Conservation (phyloP, 2,329 filamentous ascomycete genomes). For the Stachybotrys elegans region DNA sequence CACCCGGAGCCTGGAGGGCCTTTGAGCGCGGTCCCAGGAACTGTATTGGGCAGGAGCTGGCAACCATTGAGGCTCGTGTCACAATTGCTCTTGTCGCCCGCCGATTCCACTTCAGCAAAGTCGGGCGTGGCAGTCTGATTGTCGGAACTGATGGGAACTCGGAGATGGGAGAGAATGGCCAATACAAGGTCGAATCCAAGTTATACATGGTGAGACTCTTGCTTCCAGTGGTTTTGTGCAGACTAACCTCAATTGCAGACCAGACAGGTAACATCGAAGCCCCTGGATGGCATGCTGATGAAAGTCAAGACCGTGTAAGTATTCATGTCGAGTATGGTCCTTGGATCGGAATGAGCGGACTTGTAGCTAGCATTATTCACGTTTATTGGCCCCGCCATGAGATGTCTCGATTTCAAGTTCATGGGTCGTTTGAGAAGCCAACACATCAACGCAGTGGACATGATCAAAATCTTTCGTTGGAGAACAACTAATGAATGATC, state of each 20-base stretch:
- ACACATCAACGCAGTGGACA: too few relatives aligned
- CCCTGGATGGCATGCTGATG: slow-evolving; percentile 1
- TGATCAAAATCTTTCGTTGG: too few relatives aligned
- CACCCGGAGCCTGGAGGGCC: neutral
- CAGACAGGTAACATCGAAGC: neutral
- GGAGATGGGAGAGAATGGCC: neutral
- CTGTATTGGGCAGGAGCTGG: slow-evolving; percentile 1
- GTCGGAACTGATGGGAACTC: neutral
- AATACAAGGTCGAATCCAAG: neutral
- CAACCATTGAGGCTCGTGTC: neutral
- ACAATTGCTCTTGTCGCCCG: neutral
- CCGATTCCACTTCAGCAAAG: neutral
- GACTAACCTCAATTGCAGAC: neutral
- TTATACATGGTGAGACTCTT: neutral
- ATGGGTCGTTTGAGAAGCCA: too few relatives aligned
- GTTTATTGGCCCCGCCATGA: too few relatives aligned
- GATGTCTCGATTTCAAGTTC: too few relatives aligned
- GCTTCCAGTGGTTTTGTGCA: neutral
- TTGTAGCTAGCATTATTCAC: too few relatives aligned
- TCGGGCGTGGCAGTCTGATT: neutral
- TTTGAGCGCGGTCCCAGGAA: slow-evolving; percentile 1
- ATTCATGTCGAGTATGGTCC: too few relatives aligned
- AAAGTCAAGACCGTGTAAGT: neutral
- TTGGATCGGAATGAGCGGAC: too few relatives aligned
- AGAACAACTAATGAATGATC: too few relatives aligned